Conservation (phyloP, 805 yeast genomes). For the Cyberlindnera suaveolens region DNA sequence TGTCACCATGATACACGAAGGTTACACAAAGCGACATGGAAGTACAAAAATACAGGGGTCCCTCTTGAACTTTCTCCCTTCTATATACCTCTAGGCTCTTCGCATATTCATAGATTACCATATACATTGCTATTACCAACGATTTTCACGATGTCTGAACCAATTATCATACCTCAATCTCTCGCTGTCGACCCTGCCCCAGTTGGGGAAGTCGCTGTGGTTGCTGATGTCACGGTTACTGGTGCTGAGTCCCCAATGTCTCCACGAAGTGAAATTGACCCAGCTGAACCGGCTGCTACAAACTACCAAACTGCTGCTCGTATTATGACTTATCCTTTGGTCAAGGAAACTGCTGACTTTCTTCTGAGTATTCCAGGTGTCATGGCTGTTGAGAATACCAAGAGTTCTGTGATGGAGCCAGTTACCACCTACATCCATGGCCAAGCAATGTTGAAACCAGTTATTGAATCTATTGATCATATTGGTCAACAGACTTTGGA, state of each 20-base stretch:
- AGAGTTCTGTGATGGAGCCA: conserved; percentile 10
- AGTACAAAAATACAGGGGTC: too few relatives aligned
- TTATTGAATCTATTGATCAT: conserved; percentile 43
- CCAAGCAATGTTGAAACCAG: conserved; percentile 32
- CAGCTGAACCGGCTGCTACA: background rate
- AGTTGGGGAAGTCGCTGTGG: background rate
- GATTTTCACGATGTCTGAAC: conserved; percentile 1
- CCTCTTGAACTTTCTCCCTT: too few relatives aligned
- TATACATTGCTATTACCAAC: conserved; percentile 1
- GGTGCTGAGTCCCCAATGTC: background rate
- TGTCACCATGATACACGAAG: too few relatives aligned
- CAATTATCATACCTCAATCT: background rate
- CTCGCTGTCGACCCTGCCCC: background rate
- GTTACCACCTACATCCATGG: conserved; percentile 25
- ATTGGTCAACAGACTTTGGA: conserved; percentile 49
- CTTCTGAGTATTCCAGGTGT: conserved; percentile 32
- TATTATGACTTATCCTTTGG: conserved; percentile 42
- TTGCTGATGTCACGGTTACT: background rate
- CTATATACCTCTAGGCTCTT: too few relatives aligned
- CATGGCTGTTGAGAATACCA: conserved; percentile 28
- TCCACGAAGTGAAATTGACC: too few relatives aligned
- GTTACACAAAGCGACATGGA: too few relatives aligned
- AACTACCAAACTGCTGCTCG: conserved; percentile 26
- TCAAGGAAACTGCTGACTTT: conserved; percentile 32
- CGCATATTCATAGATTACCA: background rate